Percentiles rank a stretch among this genome's conserved stretches.
These are phyloP conservation scores for Trypanosomatidae sp. DNA, from an alignment of 208 protist species.

Conservation along the genomic window DNA sequence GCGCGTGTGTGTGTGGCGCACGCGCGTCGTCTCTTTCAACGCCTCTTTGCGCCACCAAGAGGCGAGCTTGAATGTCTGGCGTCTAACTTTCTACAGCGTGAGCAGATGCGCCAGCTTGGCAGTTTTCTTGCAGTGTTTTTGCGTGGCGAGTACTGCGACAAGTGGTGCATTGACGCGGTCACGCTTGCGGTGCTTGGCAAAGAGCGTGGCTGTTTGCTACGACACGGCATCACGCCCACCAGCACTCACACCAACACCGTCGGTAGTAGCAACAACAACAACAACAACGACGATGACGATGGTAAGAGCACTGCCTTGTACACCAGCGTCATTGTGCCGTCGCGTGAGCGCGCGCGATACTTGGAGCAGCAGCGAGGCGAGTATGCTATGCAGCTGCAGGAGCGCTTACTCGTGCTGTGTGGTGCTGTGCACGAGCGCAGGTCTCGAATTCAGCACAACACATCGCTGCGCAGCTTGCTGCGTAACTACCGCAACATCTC, in stretches of 20 bases:
- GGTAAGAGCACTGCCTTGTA: too few relatives aligned
- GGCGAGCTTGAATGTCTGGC: conserved; percentile 23
- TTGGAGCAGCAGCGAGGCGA: conserved; percentile 14
- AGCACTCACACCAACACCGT: too few relatives aligned
- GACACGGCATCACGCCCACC: conserved; percentile 5
- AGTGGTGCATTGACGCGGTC: conserved; percentile 29
- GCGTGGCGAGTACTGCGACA: conserved; percentile 8
- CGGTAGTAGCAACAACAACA: too few relatives aligned
- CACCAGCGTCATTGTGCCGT: conserved; percentile 4
- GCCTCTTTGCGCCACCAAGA: conserved; percentile 16
- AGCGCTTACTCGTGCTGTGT: conserved; percentile 16
- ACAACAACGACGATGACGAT: too few relatives aligned
- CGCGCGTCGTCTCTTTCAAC: conserved; percentile 11
- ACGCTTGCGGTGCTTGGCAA: conserved; percentile 26
- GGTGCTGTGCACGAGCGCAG: conserved; percentile 7
- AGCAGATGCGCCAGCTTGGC: conserved; percentile 10
- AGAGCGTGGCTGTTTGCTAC: conserved; percentile 12
- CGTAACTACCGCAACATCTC: conserved; percentile 1
- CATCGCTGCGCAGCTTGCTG: conserved; percentile 4
- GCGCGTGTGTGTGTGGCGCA: too few relatives aligned
- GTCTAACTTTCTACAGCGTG: conserved; percentile 12
- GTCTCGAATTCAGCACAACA: not conserved
- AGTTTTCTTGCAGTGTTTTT: conserved; percentile 14
- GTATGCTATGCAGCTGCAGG: conserved; percentile 15
- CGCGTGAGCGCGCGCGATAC: conserved; percentile 10